Conservation (phyloP, 2,329 filamentous ascomycete species). For the Tolypocladium sp. region DNA sequence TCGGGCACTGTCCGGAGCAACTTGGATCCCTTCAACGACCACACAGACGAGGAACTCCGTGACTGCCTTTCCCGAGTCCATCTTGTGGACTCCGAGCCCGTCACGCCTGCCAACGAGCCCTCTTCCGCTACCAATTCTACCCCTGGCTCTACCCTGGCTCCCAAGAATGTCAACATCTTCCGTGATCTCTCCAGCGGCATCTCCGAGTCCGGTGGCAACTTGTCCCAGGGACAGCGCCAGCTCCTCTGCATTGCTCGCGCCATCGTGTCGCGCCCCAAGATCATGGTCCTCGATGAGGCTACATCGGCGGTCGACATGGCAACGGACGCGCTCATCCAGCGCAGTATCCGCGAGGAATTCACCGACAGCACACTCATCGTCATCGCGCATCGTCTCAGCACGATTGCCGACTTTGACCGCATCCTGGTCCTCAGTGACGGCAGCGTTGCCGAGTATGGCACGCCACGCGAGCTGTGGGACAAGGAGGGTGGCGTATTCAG, state of each 20-base stretch:
- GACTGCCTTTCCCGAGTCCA: slow-evolving; percentile 64
- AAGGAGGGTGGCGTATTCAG: slow-evolving; percentile 44
- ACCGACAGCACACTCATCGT: slow-evolving; percentile 59
- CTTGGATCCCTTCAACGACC: slow-evolving; percentile 66
- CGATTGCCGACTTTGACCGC: slow-evolving; percentile 67
- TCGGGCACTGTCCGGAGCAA: slow-evolving; percentile 70
- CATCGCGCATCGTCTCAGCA: slow-evolving; percentile 68
- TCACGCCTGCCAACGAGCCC: slow-evolving; percentile 28
- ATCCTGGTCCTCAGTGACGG: slow-evolving; percentile 65
- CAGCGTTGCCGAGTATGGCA: slow-evolving; percentile 57
- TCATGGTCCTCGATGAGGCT: slow-evolving; percentile 75
- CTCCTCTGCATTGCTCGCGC: slow-evolving; percentile 66
- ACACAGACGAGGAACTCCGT: slow-evolving; percentile 58
- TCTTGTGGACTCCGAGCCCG: slow-evolving; percentile 39
- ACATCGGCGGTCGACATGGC: slow-evolving; percentile 72
- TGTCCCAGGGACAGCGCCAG: slow-evolving; percentile 69
- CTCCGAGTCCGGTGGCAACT: slow-evolving; percentile 63
- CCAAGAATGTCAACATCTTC: slow-evolving; percentile 57
- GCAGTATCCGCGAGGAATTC: slow-evolving; percentile 64
- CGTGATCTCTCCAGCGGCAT: slow-evolving; percentile 52
- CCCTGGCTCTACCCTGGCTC: slow-evolving; percentile 18
- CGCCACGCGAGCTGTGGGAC: slow-evolving; percentile 52
- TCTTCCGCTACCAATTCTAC: slow-evolving; percentile 24
- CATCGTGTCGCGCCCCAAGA: slow-evolving; percentile 62
- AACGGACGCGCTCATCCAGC: slow-evolving; percentile 66